Evolutionary conservation across 2,329 filamentous ascomycete genomes (phyloP).

Genomic region (Hypoxylon sp.): DNA sequence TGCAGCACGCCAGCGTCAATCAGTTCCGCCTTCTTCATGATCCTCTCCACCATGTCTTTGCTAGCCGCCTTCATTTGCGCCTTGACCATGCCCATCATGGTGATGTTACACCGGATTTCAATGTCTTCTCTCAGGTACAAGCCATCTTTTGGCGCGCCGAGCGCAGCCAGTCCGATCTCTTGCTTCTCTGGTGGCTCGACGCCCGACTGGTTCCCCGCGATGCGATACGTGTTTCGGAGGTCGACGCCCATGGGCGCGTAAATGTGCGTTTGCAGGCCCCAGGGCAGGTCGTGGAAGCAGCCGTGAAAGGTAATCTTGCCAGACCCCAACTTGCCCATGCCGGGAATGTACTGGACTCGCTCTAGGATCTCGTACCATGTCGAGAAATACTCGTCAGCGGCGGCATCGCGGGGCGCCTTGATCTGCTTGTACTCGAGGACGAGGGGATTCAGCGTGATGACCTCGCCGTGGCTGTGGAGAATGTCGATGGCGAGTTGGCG

Average conservation of each 20-base stretch:
- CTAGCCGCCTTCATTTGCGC: constrained; percentile 71
- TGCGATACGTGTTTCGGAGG: constrained; percentile 72
- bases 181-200: constrained; percentile 66
- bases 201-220: constrained; percentile 73
- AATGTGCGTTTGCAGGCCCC: constrained; percentile 75
- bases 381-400: constrained; percentile 74
- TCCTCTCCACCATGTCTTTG: constrained; percentile 71
- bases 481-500: constrained; percentile 77
- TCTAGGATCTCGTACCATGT: constrained; percentile 78
- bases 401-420: constrained; percentile 71
- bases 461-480: constrained; percentile 73
- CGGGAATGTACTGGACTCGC: constrained; percentile 72
- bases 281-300: constrained; percentile 76
- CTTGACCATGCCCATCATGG: constrained; percentile 71
- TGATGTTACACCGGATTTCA: constrained; percentile 73
- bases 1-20: constrained; percentile 70
- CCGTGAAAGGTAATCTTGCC: constrained; percentile 74
- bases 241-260: constrained; percentile 74
- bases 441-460: constrained; percentile 75
- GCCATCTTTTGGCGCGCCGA: constrained; percentile 69
- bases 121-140: constrained; percentile 75
- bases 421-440: constrained; percentile 70
- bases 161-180: constrained; percentile 66
- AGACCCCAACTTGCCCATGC: constrained; percentile 69
- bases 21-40: constrained; percentile 76